These are phyloP conservation scores for Globisporangium recalcitrans DNA, from an alignment of 352 stramenopile genomes.

Conservation along the genomic window DNA sequence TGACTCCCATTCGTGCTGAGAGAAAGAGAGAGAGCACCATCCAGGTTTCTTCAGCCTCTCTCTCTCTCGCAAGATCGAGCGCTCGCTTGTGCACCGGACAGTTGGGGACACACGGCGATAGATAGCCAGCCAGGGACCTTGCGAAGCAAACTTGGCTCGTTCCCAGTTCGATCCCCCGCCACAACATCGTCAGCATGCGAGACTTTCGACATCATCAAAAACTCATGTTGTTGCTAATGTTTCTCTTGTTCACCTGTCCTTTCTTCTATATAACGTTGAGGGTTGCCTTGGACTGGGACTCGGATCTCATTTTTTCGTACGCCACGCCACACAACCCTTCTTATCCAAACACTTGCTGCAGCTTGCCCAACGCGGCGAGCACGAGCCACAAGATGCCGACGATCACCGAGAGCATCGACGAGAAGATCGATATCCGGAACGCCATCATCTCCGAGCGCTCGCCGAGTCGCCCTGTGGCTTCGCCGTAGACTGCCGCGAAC, in stretches of 20 bases:
- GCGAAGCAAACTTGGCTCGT: too few species aligned
- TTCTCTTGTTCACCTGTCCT: background rate
- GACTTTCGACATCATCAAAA: too few species aligned
- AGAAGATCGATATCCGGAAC: constrained; percentile 80
- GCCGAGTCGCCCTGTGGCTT: constrained; percentile 56
- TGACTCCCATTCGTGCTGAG: too few species aligned
- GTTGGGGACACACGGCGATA: too few species aligned
- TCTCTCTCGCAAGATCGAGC: too few species aligned
- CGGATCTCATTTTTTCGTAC: background rate
- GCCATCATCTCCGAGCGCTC: constrained; percentile 70
- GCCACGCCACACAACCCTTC: background rate
- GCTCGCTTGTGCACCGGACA: too few species aligned
- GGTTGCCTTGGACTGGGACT: background rate
- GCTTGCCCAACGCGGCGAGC: constrained; percentile 62
- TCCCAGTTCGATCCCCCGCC: too few species aligned
- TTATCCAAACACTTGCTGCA: constrained; percentile 77
- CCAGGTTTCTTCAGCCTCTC: too few species aligned
- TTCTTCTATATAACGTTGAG: constrained; percentile 2
- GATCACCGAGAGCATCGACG: constrained; percentile 77
- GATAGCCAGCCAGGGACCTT: too few species aligned
- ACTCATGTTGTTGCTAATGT: background rate
- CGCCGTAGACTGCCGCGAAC: constrained; percentile 85
- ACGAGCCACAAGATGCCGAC: constrained; percentile 82
- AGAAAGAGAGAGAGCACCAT: too few species aligned
- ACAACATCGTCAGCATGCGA: too few species aligned